Evolutionary conservation across 805 yeast genomes (phyloP).

Genomic region (Ogataea parapolymorpha): DNA sequence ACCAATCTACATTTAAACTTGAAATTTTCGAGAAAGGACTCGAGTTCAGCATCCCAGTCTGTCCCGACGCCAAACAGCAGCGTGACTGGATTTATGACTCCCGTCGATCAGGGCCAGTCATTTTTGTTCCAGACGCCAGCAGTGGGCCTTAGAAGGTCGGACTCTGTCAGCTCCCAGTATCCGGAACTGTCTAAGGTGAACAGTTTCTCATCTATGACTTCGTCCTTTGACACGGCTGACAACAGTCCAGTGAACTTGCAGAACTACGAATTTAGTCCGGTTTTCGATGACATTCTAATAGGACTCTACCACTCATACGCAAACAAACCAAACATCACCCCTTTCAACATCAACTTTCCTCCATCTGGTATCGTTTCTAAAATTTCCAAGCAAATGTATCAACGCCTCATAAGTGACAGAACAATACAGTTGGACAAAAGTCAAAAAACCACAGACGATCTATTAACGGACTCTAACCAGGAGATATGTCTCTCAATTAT

Average conservation of each 20-base stretch:
- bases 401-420: conserved; percentile 16
- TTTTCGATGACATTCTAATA: conserved; percentile 44
- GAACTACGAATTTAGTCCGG: conserved; percentile 32
- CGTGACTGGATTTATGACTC: conserved; percentile 21
- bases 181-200: conserved; percentile 23
- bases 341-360: conserved; percentile 62
- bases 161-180: conserved; percentile 18
- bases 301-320: conserved; percentile 47
- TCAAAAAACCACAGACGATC: conserved; percentile 26
- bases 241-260: conserved; percentile 21
- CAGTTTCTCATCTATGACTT: conserved; percentile 24
- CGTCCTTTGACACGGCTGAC: conserved; percentile 17
- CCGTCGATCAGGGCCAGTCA: conserved; percentile 21
- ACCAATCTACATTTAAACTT: conserved; percentile 26
- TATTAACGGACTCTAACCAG: conserved; percentile 24
- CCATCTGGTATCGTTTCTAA: conserved; percentile 64
- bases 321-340: conserved; percentile 61
- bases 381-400: conserved; percentile 55
- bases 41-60: conserved; percentile 9
- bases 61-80: conserved; percentile 2
- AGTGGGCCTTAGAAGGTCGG: conserved; percentile 14
- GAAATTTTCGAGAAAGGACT: conserved; percentile 21
- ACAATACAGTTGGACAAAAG: conserved; percentile 26
- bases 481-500: conserved; percentile 29
- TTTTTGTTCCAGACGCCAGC: conserved; percentile 25